A percentile compares a stretch with the other conserved stretches of the same genome.
Conservation (phyloP, 1,284 basidiomycete genomes). For the Bjerkandera adusta region DNA sequence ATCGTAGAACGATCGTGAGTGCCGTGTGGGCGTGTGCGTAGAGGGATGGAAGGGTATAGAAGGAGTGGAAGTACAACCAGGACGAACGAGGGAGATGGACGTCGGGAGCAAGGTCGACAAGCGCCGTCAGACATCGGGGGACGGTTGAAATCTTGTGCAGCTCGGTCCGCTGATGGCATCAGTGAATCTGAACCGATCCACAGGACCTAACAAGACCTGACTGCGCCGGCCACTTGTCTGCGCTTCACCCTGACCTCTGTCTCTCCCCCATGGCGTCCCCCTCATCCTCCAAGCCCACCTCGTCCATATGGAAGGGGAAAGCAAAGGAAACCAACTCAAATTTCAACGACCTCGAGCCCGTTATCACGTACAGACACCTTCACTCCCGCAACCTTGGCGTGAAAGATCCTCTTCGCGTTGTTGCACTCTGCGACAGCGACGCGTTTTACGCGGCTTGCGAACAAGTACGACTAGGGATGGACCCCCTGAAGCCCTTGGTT, state of each 20-base stretch:
- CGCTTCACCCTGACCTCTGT: not conserved
- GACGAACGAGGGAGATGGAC: conserved; percentile 12
- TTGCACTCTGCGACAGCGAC: conserved; percentile 93
- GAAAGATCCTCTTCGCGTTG: conserved; percentile 68
- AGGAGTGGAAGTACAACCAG: not conserved
- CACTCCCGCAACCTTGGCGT: conserved; percentile 62
- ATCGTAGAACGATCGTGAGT: conserved; percentile 18
- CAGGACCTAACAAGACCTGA: no score
- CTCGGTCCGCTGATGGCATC: conserved; percentile 4
- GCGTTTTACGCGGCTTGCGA: conserved; percentile 94
- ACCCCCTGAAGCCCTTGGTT: conserved; percentile 77
- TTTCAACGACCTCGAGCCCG: conserved; percentile 59
- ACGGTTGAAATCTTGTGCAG: not conserved
- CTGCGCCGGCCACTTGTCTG: not conserved
- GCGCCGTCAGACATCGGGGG: not conserved
- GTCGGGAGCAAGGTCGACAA: conserved; percentile 9
- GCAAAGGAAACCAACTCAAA: conserved; percentile 38
- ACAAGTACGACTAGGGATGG: conserved; percentile 76
- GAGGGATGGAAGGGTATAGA: conserved; percentile 1
- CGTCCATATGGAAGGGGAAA: conserved; percentile 47
- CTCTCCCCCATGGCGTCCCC: conserved; percentile 1
- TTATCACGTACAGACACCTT: conserved; percentile 73
- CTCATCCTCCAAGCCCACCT: conserved; percentile 8
- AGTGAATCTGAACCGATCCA: not conserved
- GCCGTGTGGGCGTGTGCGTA: conserved; percentile 20